phyloP scores from a whole-genome alignment of 225 moss, liverwort and hornwort species.

The Polytrichum commune region DNA sequence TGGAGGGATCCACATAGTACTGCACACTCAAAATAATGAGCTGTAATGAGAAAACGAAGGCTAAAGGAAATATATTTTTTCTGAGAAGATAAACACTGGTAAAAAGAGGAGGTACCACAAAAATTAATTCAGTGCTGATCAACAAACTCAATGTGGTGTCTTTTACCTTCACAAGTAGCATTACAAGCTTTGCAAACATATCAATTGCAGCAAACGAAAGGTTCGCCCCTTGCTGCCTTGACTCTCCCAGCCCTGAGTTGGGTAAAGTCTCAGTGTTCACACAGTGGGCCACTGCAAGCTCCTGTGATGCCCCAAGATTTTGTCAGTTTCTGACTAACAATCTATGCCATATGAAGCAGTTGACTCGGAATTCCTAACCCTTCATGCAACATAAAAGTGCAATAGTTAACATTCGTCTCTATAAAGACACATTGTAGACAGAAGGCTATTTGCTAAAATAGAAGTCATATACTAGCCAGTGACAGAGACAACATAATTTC shows the following conservation, averaged over 20 bases:
- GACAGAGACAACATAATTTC: too few relatives aligned
- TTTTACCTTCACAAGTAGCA: conserved; percentile 84
- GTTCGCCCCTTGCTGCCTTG: conserved; percentile 60
- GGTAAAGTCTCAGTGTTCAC: conserved; percentile 69
- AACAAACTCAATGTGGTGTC: background rate
- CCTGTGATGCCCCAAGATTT: conserved; percentile 41
- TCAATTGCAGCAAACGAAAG: conserved; percentile 92
- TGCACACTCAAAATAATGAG: conserved; percentile 25
- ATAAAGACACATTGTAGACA: too few relatives aligned
- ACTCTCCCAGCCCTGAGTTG: conserved; percentile 56
- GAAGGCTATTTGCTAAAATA: too few relatives aligned
- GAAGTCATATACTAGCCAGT: too few relatives aligned
- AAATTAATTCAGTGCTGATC: conserved; percentile 29
- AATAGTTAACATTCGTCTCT: too few relatives aligned
- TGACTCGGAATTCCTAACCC: too few relatives aligned
- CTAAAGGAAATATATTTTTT: too few relatives aligned
- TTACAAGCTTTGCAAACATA: conserved; percentile 96
- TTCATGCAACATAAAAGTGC: too few relatives aligned
- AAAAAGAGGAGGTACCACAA: too few relatives aligned
- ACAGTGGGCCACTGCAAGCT: conserved; percentile 83
- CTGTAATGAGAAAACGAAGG: background rate
- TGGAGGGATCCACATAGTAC: conserved; percentile 77
- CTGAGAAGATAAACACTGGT: too few relatives aligned
- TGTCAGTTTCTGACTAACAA: conserved; percentile 1
- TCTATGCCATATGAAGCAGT: too few relatives aligned